Conservation (phyloP, 805 yeast genomes). For the Wickerhamiella kurtzmanii region DNA sequence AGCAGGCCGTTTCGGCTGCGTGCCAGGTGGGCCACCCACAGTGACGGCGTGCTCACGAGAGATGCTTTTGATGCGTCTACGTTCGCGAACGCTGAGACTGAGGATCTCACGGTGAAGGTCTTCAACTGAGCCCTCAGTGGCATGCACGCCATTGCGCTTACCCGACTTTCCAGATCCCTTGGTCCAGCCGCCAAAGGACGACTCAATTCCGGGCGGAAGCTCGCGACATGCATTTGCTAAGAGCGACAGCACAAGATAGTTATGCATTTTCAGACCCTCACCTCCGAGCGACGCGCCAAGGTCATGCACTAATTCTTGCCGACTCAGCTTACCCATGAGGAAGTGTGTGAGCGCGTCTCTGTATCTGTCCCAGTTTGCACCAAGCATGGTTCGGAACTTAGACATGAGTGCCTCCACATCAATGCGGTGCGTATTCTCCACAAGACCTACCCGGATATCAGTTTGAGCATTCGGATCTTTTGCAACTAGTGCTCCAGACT, state of each 20-base stretch:
- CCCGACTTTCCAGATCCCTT: conserved; percentile 25
- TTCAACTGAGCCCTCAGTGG: conserved; percentile 41
- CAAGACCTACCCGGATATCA: not conserved
- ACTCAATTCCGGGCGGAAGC: conserved; percentile 43
- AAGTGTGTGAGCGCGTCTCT: conserved; percentile 67
- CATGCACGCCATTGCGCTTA: conserved; percentile 32
- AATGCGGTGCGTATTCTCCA: conserved; percentile 12
- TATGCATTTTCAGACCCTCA: conserved; percentile 49
- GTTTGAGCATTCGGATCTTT: conserved; percentile 26
- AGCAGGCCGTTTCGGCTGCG: not conserved
- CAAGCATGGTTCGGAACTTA: conserved; percentile 60
- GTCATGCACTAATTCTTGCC: conserved; percentile 53
- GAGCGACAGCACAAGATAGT: conserved; percentile 66
- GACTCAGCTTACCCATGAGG: conserved; percentile 47
- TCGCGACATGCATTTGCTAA: conserved; percentile 74
- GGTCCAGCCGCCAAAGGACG: conserved; percentile 29
- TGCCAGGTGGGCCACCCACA: not conserved
- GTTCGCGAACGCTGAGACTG: conserved; percentile 71
- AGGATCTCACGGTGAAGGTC: conserved; percentile 74
- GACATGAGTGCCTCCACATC: conserved; percentile 52
- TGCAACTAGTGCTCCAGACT: not conserved
- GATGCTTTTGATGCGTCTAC: conserved; percentile 71
- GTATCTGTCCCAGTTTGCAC: conserved; percentile 74
- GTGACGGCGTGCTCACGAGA: conserved; percentile 49
- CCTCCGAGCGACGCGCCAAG: conserved; percentile 43